Evolutionary conservation across 495 filamentous ascomycete species (phyloP).

Genomic region (Endocarpon pusillum): DNA sequence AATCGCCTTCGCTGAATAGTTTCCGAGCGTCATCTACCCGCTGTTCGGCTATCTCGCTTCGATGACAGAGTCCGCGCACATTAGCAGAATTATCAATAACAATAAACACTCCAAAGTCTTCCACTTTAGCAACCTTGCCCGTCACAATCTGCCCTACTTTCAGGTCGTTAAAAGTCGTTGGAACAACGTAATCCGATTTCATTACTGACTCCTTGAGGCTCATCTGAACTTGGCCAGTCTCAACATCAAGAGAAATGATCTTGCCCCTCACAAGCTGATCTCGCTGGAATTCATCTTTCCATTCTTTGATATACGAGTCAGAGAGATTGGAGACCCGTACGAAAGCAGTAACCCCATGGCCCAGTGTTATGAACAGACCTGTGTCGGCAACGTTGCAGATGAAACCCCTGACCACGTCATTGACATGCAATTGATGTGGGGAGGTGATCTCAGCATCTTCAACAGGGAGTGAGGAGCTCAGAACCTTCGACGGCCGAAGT

Average conservation of each 20-base stretch:
- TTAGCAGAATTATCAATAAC: constrained; percentile 69
- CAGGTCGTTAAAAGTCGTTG: constrained; percentile 50
- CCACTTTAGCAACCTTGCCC: constrained; percentile 79
- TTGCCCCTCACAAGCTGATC: constrained; percentile 83
- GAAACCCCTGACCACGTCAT: constrained; percentile 76
- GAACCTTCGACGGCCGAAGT: constrained; percentile 65
- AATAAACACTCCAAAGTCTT: constrained; percentile 89
- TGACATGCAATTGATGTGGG: constrained; percentile 49
- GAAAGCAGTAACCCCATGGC: constrained; percentile 62
- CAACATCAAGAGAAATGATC: constrained; percentile 46
- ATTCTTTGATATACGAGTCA: constrained; percentile 82
- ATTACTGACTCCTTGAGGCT: constrained; percentile 71
- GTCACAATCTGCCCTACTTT: constrained; percentile 64
- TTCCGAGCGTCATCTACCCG: constrained; percentile 60
- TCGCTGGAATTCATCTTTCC: constrained; percentile 74
- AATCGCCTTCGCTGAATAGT: constrained; percentile 74
- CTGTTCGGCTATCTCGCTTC: constrained; percentile 73
- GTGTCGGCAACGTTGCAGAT: constrained; percentile 73
- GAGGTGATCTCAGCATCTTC: constrained; percentile 63
- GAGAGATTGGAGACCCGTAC: constrained; percentile 76
- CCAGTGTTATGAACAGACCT: constrained; percentile 69
- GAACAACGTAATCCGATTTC: constrained; percentile 59
- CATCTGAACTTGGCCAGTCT: constrained; percentile 59
- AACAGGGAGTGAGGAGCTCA: constrained; percentile 71
- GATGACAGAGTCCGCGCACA: constrained; percentile 83